Percentiles rank a stretch among this genome's conserved stretches.
Evolutionary conservation across 169 alveolate species (phyloP).

Genomic region (Eimeria maxima): DNA sequence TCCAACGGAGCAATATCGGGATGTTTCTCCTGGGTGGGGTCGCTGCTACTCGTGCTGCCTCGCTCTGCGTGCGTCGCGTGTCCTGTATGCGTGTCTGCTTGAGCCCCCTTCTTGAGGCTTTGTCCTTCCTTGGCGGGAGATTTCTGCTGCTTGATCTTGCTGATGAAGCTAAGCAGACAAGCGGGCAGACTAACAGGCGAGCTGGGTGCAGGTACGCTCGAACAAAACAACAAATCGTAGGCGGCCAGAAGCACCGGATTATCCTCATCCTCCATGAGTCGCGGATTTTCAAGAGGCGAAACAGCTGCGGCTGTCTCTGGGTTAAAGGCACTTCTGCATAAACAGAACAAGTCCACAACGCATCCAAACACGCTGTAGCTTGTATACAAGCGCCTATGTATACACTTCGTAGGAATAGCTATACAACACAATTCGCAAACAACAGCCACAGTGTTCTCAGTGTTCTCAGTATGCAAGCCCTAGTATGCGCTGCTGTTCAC

Average conservation of each 20-base stretch:
- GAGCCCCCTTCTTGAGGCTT: background rate
- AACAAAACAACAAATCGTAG: background rate
- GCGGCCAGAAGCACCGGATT: constrained; percentile 27
- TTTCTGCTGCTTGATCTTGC: background rate
- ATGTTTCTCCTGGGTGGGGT: background rate
- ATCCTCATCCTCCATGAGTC: background rate
- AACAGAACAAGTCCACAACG: no score
- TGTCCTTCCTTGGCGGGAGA: background rate
- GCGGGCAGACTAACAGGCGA: background rate
- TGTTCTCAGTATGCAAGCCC: background rate
- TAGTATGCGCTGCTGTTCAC: background rate
- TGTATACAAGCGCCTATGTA: background rate
- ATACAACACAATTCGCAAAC: background rate
- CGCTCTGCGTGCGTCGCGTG: background rate
- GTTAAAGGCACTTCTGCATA: background rate
- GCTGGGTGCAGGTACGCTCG: background rate
- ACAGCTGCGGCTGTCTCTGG: background rate
- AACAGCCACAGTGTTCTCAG: background rate
- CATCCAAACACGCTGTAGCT: background rate
- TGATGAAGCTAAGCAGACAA: constrained; percentile 6
- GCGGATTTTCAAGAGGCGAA: background rate
- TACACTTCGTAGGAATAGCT: background rate
- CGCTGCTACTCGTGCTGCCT: background rate
- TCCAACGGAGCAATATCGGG: background rate
- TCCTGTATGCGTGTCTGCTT: background rate